phyloP scores from a whole-genome alignment of 805 yeast genomes.

The Clavispora carvajalis region DNA sequence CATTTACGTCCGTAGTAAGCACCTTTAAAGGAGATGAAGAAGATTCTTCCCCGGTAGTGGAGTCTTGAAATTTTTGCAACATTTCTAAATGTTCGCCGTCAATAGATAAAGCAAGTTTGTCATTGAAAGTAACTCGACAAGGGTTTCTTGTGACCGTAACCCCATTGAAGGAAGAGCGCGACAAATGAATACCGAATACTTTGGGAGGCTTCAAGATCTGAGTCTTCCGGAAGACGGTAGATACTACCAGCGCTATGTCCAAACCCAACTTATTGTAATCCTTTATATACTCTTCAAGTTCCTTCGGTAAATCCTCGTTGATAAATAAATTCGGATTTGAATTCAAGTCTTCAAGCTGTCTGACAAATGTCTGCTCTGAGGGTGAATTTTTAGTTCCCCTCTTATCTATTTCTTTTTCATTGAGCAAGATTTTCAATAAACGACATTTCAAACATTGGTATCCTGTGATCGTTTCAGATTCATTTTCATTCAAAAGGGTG shows the following conservation, averaged over 20 bases:
- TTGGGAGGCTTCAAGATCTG: conserved; percentile 63
- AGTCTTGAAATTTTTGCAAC: conserved; percentile 29
- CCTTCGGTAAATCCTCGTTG: conserved; percentile 60
- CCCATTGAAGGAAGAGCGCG: conserved; percentile 74
- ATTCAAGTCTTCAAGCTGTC: conserved; percentile 30
- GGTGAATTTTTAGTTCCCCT: conserved; percentile 7
- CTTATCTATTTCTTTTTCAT: conserved; percentile 23
- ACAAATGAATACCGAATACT: conserved; percentile 72
- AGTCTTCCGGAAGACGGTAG: conserved; percentile 65
- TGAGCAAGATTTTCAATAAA: conserved; percentile 23
- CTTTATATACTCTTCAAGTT: conserved; percentile 43
- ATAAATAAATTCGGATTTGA: conserved; percentile 40
- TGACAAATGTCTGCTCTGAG: conserved; percentile 19
- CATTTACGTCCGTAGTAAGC: conserved; percentile 22
- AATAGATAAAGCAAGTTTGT: conserved; percentile 43
- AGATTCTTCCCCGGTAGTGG: neutral
- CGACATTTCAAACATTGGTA: conserved; percentile 79
- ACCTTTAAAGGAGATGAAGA: conserved; percentile 7
- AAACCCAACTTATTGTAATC: conserved; percentile 41
- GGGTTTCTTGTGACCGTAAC: conserved; percentile 66
- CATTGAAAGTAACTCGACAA: conserved; percentile 65
- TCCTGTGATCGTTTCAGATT: conserved; percentile 66
- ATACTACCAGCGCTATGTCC: conserved; percentile 43
- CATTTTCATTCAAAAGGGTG: conserved; percentile 50
- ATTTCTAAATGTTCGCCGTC: conserved; percentile 38